Base-by-base conservation (phyloP, 768 basidiomycete species). In the Rubroboletus satanas region DNA sequence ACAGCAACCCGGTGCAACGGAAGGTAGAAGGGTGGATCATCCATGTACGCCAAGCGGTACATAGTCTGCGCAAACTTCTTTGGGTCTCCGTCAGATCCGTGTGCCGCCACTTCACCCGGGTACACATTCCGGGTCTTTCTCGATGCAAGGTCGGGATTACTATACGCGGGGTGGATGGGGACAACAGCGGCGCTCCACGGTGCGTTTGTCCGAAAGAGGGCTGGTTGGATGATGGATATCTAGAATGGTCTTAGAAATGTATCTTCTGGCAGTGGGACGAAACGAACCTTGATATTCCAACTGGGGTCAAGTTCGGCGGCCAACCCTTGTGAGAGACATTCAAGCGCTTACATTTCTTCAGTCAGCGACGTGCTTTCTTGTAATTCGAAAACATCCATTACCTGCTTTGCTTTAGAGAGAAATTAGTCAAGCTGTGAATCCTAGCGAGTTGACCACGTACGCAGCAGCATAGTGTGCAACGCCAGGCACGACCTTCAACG, bases 231-330 rank as follows among this genome's bases (percentile, higher is more conserved):
- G 8, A 67, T 29, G 35, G 62, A 65, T 49, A 67, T 62, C 66
- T 67, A 23, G 44, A 31, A 38, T 11, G 15, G 10, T 21, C 38
- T 58, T 28, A 43, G 11, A 26, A 29, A 9, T 36, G 26, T 18
- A 12, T 39, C 29, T 29, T 41, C 15, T 26, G 12, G 21, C 14
- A 38, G 17, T 14, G 15, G n/a, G 29, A 15, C 7, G 28, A 15
- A 41, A 39, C 68, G n/a, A 48, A 76, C 78, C 63, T 74, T 77
- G 61, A 79, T 77, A 48, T 79, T 76, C 78, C 78, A 80, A 21
- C 31, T 64, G 11, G 79, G 77, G 43, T 78, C 76, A 3, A 79
- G 52, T 54, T 80, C 79, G 39, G 64, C 59, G 5, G 62, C 63
- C 28, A 79, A 56, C 2, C 75, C 61, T 54, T 77, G 71, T 2